Base-by-base conservation (phyloP, 2,329 filamentous ascomycete species). In the Decorospora gaudefroyi region DNA sequence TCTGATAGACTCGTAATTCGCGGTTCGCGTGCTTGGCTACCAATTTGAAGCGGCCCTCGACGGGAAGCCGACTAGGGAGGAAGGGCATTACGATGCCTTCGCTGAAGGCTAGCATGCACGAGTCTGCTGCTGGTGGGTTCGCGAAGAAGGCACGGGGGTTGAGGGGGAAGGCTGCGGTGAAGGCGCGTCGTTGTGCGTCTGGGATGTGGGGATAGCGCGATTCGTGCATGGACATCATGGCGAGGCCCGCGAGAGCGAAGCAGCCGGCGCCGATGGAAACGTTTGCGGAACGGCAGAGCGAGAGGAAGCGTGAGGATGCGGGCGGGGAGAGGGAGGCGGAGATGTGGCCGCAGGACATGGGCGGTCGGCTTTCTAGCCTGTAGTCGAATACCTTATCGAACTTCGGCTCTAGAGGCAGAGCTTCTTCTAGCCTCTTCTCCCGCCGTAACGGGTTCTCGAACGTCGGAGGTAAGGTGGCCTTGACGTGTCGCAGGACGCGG, bases 31-130 rank as follows among this genome's bases (percentile, higher is more conserved):
- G 65, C 17, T 61, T 56, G 0, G 70, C 70, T 2, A 74, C 57
- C 0, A 77, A 54, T 19, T 50, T 59, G 45, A 78, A 67, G 0
- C 75, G 62, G 4, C 60, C 57, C 23, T 71, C 67, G 0, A 75
- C 46, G 0, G 64, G 56, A 0, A 76, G 55, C 3, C 47, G 27
- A 0, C 65, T 64, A 65, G 65, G 41, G 0, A 76, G 49, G 48
- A 73, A 75, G 0, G 74, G 74, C 46, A 78, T 65, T 1, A 72
- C 55, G 31, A 78, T 71, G 4, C 74, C 74, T 31, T 76, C 74
- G 53, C 65, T 69, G 57, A 78, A 78, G 4, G 73, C 70, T 3
- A 78, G 61, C 74, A 76, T 77, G 43, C 74, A 72, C 18, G 67
- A 72, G 21, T 77, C 71, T 0, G 73, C 62, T 1, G 66, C 59